phyloP scores from a whole-genome alignment of 1,284 basidiomycete species.

The Papiliotrema fonsecae region DNA sequence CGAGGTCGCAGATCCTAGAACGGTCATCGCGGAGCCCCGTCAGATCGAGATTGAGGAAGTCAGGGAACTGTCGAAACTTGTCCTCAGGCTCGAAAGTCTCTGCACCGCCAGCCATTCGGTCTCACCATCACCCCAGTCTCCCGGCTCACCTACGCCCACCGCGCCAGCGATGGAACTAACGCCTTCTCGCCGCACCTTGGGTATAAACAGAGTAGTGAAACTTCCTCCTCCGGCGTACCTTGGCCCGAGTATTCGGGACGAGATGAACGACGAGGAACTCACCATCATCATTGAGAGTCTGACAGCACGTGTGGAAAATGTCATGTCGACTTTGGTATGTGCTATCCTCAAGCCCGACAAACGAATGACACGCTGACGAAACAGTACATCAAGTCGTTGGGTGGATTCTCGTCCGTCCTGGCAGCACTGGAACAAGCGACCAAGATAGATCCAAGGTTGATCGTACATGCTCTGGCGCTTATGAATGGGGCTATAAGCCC shows the following conservation, averaged over 20 bases:
- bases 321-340: conserved; percentile 58
- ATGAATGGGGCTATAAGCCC: conserved; percentile 36
- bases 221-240: conserved; percentile 59
- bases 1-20: conserved; percentile 49
- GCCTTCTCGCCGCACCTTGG: conserved; percentile 16
- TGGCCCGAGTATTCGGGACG: conserved; percentile 66
- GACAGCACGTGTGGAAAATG: conserved; percentile 72
- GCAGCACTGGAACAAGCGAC: conserved; percentile 45
- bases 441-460: conserved; percentile 30
- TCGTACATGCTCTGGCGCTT: conserved; percentile 36
- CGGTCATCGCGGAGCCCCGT: conserved; percentile 55
- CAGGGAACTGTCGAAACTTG: conserved; percentile 67
- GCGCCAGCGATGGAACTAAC: conserved; percentile 22
- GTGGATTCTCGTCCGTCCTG: conserved; percentile 44
- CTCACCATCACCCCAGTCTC: neutral
- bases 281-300: conserved; percentile 69
- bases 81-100: conserved; percentile 77
- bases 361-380: neutral
- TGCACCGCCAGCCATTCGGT: conserved; percentile 55
- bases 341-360: neutral
- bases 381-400: conserved; percentile 47
- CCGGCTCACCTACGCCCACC: conserved; percentile 1
- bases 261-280: conserved; percentile 70
- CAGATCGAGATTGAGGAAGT: conserved; percentile 72
- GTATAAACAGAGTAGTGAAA: conserved; percentile 3